Percentiles rank a stretch among this genome's conserved stretches.
Conservation (phyloP, 805 yeast genomes). For the Ascoidea asiatica region DNA sequence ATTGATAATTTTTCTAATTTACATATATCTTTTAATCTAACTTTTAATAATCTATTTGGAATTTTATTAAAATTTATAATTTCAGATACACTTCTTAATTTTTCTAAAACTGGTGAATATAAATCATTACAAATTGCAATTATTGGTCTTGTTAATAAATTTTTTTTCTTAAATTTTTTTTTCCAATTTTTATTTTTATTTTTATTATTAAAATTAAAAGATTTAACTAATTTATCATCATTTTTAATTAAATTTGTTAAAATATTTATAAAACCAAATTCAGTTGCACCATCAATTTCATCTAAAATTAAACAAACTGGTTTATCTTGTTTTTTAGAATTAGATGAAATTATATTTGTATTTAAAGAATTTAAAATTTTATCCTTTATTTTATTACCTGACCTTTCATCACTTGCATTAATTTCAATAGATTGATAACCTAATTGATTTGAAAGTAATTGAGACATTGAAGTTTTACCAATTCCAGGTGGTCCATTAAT, state of each 20-base stretch:
- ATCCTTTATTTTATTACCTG: constrained; percentile 40
- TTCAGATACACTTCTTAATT: constrained; percentile 62
- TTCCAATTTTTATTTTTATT: constrained; percentile 12
- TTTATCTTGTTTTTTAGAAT: too few species aligned
- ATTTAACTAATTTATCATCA: constrained; percentile 40
- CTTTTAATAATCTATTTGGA: constrained; percentile 28
- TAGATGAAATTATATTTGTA: constrained; percentile 49
- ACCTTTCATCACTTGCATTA: constrained; percentile 74
- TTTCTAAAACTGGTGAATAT: constrained; percentile 62
- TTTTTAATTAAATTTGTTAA: constrained; percentile 42
- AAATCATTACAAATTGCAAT: constrained; percentile 87
- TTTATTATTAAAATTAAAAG: constrained; percentile 13
- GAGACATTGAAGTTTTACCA: constrained; percentile 86
- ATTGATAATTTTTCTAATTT: constrained; percentile 26
- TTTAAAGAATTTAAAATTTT: constrained; percentile 50
- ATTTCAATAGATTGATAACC: constrained; percentile 75
- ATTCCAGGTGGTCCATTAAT: constrained; percentile 90
- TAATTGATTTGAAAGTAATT: constrained; percentile 66
- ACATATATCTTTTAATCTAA: constrained; percentile 38
- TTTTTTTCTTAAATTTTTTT: constrained; percentile 15
- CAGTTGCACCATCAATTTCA: constrained; percentile 77
- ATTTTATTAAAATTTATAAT: constrained; percentile 55
- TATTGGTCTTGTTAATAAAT: constrained; percentile 62
- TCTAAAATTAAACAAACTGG: constrained; percentile 81
- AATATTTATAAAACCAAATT: constrained; percentile 44